phyloP scores from a whole-genome alignment of 768 basidiomycete species.

The Suillus luteus region DNA sequence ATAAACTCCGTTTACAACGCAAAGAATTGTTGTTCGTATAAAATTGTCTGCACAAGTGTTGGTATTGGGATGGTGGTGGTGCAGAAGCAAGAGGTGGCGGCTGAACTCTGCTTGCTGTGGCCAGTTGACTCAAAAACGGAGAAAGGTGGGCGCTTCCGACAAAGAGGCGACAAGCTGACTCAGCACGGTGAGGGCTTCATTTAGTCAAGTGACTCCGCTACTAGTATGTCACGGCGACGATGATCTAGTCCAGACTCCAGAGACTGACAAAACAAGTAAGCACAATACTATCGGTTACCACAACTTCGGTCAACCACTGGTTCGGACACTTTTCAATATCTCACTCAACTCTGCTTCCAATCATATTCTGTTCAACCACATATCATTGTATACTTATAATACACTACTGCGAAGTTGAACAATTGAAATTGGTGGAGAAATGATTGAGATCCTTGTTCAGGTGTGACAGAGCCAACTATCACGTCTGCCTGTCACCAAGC shows the following conservation, averaged over 20 bases:
- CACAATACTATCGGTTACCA: too few species aligned
- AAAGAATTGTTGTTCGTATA: background rate
- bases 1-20: slow-evolving; percentile 6
- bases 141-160: slow-evolving; percentile 16
- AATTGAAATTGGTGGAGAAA: too few species aligned
- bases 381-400: too few species aligned
- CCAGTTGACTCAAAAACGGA: slow-evolving; percentile 22
- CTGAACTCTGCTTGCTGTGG: slow-evolving; percentile 7
- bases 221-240: background rate
- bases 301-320: too few species aligned
- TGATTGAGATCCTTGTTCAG: too few species aligned
- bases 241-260: background rate
- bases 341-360: too few species aligned
- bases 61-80: slow-evolving; percentile 16
- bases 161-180: slow-evolving; percentile 7
- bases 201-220: background rate
- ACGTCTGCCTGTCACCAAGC: too few species aligned
- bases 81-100: slow-evolving; percentile 12
- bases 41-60: background rate
- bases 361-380: too few species aligned
- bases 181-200: background rate
- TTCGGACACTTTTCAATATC: too few species aligned
- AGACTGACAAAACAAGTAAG: background rate
- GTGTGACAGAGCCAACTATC: too few species aligned
- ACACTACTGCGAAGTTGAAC: too few species aligned